Base-by-base conservation (phyloP, 345 rosid genomes). In the Ceriops tagal region DNA sequence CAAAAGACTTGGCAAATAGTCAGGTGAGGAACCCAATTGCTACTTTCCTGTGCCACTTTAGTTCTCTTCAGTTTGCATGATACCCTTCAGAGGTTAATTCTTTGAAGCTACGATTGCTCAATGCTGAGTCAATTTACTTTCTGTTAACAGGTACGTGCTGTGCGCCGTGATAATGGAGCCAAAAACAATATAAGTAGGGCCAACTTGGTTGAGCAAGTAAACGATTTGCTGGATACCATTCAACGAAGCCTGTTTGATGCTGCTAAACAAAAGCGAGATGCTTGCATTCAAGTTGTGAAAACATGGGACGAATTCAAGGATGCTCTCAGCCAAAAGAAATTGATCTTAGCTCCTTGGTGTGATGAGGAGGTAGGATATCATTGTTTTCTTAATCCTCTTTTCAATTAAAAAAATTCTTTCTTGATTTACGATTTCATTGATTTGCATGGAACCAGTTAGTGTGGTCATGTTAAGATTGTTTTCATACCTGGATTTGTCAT, bases 321-420 rank as follows among this genome's bases (percentile, higher is more conserved):
- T 47, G 97, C 96, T 71, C 89, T 93, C 15, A 77, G 79, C 66
- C 81, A 88, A 46, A 91, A 75, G 89, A 89, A 93, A 73, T 77
- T 93, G 87, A 88, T 93, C 76, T 82, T 93, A 72, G 97, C 99
- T 77, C 98, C 99, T 22, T 93, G 99, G 99, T 91, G 99, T 63
- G 92, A 92, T 62, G 97, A 91, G 71, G 93, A 89, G 96, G 98
- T 89, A 78, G 35, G 62, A 27, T 55, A 18, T 27, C 24, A 37
- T 22, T 37, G 27, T 56, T 28, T 64, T 30, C 7, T 27, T 56
- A 28, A 32, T 3, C 30, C 43, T 71, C 47, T 62, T 37, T 7
- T 26, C 65, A 13, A 8, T 62, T 24, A 24, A 8, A 27, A 62
- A 51, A 9, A 8, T 26, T 46, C 26, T 53, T 5, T 20, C 49